A percentile compares a stretch with the other conserved stretches of the same genome.
These are phyloP conservation scores for Mycena olivaceomarginata DNA, from an alignment of 768 basidiomycete genomes.

Conservation along the genomic window DNA sequence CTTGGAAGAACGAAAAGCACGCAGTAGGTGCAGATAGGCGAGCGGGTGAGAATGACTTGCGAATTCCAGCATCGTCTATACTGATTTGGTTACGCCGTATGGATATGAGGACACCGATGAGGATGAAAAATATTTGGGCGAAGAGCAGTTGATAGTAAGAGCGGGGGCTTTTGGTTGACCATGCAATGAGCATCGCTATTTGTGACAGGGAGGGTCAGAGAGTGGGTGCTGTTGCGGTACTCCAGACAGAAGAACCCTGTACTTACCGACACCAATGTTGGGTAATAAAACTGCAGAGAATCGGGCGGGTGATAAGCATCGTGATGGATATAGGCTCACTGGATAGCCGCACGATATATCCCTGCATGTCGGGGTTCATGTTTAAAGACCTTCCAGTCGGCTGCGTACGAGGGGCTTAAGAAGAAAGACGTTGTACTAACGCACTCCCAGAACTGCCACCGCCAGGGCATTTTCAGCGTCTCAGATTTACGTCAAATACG, in stretches of 20 bases:
- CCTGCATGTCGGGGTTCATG: slow-evolving; percentile 29
- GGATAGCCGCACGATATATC: slow-evolving; percentile 21
- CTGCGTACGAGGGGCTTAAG: no score
- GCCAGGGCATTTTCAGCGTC: no score
- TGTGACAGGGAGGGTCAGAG: neutral
- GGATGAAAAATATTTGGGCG: slow-evolving; percentile 7
- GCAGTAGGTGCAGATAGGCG: slow-evolving; percentile 20
- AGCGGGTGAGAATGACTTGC: slow-evolving; percentile 30
- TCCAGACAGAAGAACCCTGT: no score
- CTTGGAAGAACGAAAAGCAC: slow-evolving; percentile 22
- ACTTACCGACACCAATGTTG: slow-evolving; percentile 16
- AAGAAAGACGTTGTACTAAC: no score
- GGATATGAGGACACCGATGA: slow-evolving; percentile 13
- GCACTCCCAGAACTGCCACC: no score
- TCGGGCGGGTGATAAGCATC: no score
- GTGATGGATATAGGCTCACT: neutral
- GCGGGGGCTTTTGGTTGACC: slow-evolving; percentile 17
- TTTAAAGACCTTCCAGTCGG: neutral
- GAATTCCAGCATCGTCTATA: slow-evolving; percentile 23
- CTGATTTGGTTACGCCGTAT: slow-evolving; percentile 1
- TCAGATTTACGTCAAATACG: no score
- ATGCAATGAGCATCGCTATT: slow-evolving; percentile 17
- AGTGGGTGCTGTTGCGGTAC: neutral
- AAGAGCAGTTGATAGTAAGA: neutral
- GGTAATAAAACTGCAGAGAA: slow-evolving; percentile 2